Base-by-base conservation (phyloP, 23 red algal species). In the Chondrus crispus region DNA sequence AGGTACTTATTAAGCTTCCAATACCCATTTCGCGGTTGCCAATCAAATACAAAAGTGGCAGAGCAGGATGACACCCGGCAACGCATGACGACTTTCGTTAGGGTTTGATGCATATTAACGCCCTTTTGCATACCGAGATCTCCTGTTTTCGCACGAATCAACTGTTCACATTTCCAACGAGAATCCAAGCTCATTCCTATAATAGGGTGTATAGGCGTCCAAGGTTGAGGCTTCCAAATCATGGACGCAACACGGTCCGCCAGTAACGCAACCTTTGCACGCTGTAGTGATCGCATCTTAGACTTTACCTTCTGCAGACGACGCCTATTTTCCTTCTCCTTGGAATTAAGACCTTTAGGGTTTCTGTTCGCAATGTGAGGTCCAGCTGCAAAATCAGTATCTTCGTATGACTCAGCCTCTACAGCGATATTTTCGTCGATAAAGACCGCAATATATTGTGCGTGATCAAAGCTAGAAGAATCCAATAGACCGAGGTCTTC, bases 81-180 rank as follows among this genome's bases (percentile, higher is more conserved):
- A 14, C n/a, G 30, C 66, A 57, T 87, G 10, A 20, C n/a, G 4
- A 73, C 83, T n/a, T 69, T 87, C 83, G 69, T 28, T 42, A n/a
- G 60, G 35, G 83, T 87, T 35, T 87, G 83, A n/a, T 42, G 11
- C 7, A 87, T 53, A n/a, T 46, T 87, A 5, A 71, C 54, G 4
- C 0, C 60, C 41, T 87, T 52, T 28, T 70, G 37, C 19, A 45
- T 39, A 5, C 62, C 83, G 11, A 87, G 43, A 50, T 71, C 37
- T 3, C 60, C 83, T 42, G 83, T 88, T 14, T 88, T 20, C 12
- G 85, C 85, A 10, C 69, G 68, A 24, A 89, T 89, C 16, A 89
- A 57, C 20, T 89, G 68, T 30, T 89, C 73, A 68, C 51, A 89
- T 12, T 76, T 68, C 85, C 85, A 89, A 6, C 85, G 47, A 58